Conservation (phyloP, 306 rosid genomes). For the Myrica gale region DNA sequence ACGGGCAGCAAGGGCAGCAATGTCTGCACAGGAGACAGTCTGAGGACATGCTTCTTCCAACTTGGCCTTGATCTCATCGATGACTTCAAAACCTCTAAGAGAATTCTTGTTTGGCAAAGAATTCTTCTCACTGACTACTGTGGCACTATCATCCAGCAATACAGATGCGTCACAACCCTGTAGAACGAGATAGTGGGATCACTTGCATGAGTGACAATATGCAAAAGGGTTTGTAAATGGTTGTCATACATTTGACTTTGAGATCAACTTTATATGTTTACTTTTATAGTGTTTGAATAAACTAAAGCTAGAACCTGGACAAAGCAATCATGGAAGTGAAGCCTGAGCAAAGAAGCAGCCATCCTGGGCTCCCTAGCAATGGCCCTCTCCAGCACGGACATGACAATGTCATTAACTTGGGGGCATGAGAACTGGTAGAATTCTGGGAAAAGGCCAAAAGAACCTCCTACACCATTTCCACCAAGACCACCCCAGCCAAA, state of each 20-base stretch:
- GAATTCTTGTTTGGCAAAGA: constrained; percentile 72
- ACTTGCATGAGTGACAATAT: not conserved
- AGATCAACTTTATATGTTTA: not conserved
- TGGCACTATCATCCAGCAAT: constrained; percentile 54
- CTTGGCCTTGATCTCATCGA: constrained; percentile 70
- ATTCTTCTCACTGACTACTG: constrained; percentile 61
- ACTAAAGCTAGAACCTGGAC: constrained; percentile 50
- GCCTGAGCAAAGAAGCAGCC: constrained; percentile 82
- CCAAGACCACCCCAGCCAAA: constrained; percentile 56
- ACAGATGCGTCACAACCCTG: constrained; percentile 87
- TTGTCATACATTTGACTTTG: not conserved
- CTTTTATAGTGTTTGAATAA: not conserved
- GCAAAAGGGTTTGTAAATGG: not conserved
- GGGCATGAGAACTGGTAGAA: constrained; percentile 76
- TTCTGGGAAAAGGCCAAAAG: constrained; percentile 55
- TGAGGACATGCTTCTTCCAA: constrained; percentile 72
- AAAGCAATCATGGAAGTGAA: constrained; percentile 82
- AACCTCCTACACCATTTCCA: constrained; percentile 35
- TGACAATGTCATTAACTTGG: constrained; percentile 71
- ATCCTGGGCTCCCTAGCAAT: constrained; percentile 52
- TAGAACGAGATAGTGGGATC: not conserved
- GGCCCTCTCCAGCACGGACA: constrained; percentile 71
- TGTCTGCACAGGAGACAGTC: constrained; percentile 83
- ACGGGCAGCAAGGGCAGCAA: constrained; percentile 79
- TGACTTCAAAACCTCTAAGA: constrained; percentile 67